Conservation (phyloP, 345 rosid species). For the Microcos paniculata region DNA sequence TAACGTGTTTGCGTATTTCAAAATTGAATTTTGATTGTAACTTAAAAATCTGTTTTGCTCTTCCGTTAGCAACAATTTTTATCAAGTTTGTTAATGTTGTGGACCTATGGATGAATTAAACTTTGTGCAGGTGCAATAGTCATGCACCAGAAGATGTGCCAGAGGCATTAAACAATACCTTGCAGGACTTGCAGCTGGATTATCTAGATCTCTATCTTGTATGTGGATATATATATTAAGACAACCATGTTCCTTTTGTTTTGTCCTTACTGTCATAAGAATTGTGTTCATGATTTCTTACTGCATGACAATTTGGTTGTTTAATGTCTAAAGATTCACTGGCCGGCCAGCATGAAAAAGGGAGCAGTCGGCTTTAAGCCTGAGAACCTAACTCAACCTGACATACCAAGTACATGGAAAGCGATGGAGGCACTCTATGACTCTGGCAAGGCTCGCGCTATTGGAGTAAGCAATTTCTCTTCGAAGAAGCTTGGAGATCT, state of each 20-base stretch:
- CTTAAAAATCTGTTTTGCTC: background rate
- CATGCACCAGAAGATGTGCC: constrained; percentile 68
- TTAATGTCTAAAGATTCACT: constrained; percentile 55
- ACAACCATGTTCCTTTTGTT: background rate
- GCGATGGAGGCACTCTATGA: constrained; percentile 67
- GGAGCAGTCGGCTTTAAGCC: constrained; percentile 54
- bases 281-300: background rate
- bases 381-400: constrained; percentile 51
- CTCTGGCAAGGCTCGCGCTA: constrained; percentile 61
- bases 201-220: constrained; percentile 75
- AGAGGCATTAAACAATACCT: constrained; percentile 52
- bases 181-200: constrained; percentile 60
- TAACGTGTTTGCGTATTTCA: background rate
- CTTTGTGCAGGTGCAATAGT: constrained; percentile 42
- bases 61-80: background rate
- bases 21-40: background rate
- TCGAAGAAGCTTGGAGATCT: constrained; percentile 51
- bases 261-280: background rate
- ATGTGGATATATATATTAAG: constrained; percentile 14
- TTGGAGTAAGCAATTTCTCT: constrained; percentile 64
- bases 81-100: background rate
- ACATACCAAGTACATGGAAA: constrained; percentile 68
- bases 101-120: background rate
- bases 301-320: background rate
- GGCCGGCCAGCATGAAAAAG: constrained; percentile 76